These are phyloP conservation scores for Avena atlantica DNA, from an alignment of 176 grass and related monocot species.

Conservation along the genomic window DNA sequence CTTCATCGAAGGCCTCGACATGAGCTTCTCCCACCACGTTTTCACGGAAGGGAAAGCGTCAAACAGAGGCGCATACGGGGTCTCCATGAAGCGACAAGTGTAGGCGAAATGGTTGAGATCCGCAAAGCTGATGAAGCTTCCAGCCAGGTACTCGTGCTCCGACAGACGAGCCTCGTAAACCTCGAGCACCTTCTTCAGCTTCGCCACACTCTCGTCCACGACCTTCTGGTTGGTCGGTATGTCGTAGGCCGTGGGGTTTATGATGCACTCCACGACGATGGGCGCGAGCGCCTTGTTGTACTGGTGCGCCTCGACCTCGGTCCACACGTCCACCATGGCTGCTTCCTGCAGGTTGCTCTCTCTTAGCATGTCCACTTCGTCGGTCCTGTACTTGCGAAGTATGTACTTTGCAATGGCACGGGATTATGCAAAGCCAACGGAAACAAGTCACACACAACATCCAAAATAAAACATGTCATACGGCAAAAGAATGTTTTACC, in stretches of 20 bases:
- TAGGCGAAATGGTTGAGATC: constrained; percentile 36
- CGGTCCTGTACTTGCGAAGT: constrained; percentile 28
- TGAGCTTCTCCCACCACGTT: not conserved
- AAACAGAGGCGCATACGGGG: not conserved
- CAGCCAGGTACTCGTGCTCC: constrained; percentile 16
- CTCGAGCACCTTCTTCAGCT: constrained; percentile 33
- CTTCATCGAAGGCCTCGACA: not conserved
- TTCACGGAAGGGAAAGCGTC: not conserved
- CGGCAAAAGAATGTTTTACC: not conserved
- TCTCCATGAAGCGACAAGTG: not conserved
- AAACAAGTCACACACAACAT: not conserved
- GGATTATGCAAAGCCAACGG: constrained; percentile 21
- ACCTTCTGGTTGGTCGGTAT: not conserved
- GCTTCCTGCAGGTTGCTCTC: not conserved
- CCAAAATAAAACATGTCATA: not conserved
- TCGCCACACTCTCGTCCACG: constrained; percentile 23
- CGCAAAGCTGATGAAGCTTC: constrained; percentile 26
- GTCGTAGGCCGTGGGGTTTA: not conserved
- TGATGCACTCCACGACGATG: constrained; percentile 9
- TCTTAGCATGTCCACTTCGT: not conserved
- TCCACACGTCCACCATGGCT: constrained; percentile 28
- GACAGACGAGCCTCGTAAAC: constrained; percentile 14
- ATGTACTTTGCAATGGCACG: constrained; percentile 33
- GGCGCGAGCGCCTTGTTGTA: not conserved
- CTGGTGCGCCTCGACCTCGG: constrained; percentile 46